Conservation (phyloP, 805 yeast species). For the Geotrichum ghanense region DNA sequence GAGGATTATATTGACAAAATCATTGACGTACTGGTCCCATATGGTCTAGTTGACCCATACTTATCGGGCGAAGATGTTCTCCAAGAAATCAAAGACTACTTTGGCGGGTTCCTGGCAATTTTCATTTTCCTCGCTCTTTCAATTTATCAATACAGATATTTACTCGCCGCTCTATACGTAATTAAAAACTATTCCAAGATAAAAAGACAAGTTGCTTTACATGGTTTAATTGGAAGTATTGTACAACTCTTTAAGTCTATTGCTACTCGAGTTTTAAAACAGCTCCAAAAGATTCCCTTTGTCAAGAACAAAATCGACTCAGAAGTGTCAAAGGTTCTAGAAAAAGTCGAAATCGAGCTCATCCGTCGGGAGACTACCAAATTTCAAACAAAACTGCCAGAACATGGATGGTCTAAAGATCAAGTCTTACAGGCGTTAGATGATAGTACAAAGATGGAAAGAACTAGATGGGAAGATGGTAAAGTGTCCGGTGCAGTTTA, state of each 20-base stretch:
- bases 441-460: slow-evolving; percentile 33
- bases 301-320: slow-evolving; percentile 44
- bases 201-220: not conserved
- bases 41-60: no score
- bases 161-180: no score
- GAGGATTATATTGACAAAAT: no score
- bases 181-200: not conserved
- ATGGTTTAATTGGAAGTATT: not conserved
- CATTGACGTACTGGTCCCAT: no score
- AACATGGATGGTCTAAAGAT: slow-evolving; percentile 39
- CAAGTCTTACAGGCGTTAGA: slow-evolving; percentile 42
- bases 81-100: no score
- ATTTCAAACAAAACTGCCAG: slow-evolving; percentile 38
- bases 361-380: slow-evolving; percentile 35
- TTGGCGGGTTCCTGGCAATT: no score
- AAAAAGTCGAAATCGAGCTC: slow-evolving; percentile 43
- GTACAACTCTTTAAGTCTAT: slow-evolving; percentile 2
- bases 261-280: slow-evolving; percentile 11
- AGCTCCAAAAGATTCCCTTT: slow-evolving; percentile 31
- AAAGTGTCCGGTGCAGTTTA: slow-evolving; percentile 91
- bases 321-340: slow-evolving; percentile 42
- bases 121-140: no score
- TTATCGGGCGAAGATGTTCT: no score
- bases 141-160: no score
- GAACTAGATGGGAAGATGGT: slow-evolving; percentile 76